Evolutionary conservation across 371 early-diverging fungal species (phyloP).

Genomic region (Conidiobolus incongruus): DNA sequence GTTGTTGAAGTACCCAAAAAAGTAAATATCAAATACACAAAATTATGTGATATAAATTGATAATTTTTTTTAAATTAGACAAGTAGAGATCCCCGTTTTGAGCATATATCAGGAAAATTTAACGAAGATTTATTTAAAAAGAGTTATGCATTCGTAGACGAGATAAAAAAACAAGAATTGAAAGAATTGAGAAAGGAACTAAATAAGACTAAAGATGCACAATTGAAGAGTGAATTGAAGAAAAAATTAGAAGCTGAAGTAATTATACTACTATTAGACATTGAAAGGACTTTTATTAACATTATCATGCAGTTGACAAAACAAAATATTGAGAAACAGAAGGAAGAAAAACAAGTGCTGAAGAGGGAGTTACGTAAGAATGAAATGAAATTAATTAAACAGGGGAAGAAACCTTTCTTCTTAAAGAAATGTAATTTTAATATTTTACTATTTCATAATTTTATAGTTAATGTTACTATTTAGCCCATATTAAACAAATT

Average conservation of each 20-base stretch:
- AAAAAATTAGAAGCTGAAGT: conserved; percentile 23
- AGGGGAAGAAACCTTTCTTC: conserved; percentile 75
- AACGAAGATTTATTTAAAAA: conserved; percentile 69
- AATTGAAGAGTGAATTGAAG: conserved; percentile 16
- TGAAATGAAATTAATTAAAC: conserved; percentile 45
- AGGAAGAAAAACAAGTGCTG: conserved; percentile 30
- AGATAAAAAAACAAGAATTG: conserved; percentile 45
- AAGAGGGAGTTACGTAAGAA: conserved; percentile 40
- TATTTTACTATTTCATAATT: background rate
- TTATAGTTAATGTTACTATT: background rate
- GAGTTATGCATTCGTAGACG: conserved; percentile 53
- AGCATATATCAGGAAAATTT: conserved; percentile 46
- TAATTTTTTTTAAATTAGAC: conserved; percentile 11
- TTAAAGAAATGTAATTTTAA: conserved; percentile 44
- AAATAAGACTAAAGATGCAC: conserved; percentile 28
- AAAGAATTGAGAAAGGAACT: conserved; percentile 26
- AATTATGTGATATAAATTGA: background rate
- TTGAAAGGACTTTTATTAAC: too few relatives aligned
- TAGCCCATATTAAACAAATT: conserved; percentile 50
- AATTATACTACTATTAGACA: too few relatives aligned
- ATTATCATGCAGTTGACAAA: conserved; percentile 8
- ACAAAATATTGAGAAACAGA: conserved; percentile 7
- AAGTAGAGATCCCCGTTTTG: conserved; percentile 72
- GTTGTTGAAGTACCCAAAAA: conserved; percentile 30
- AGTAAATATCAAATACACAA: too few relatives aligned